These are phyloP conservation scores for Penicillium griseofulvum DNA, from an alignment of 2,329 filamentous ascomycete genomes.

Conservation along the genomic window DNA sequence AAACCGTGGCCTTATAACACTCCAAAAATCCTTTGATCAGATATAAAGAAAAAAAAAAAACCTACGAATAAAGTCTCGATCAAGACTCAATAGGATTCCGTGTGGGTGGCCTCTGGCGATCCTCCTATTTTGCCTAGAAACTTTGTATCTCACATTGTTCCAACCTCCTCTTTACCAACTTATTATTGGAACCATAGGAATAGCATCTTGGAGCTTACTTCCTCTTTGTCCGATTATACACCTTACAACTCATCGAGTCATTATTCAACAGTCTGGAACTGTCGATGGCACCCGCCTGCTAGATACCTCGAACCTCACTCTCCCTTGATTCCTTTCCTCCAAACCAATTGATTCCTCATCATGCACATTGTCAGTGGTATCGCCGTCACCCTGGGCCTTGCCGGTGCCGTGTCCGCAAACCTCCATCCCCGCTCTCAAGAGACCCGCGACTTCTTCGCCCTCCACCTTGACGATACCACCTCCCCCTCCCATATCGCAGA, in stretches of 20 bases:
- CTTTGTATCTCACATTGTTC: neutral
- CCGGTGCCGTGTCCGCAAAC: conserved; percentile 49
- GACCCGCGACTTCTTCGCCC: conserved; percentile 85
- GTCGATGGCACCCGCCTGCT: conserved; percentile 21
- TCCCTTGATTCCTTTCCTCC: conserved; percentile 1
- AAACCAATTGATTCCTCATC: conserved; percentile 1
- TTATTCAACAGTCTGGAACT: conserved; percentile 7
- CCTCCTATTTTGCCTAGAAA: conserved; percentile 14
- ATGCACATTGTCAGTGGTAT: conserved; percentile 26
- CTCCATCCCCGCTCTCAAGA: conserved; percentile 68
- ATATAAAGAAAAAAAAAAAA: neutral
- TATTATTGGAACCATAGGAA: neutral
- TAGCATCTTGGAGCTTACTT: neutral
- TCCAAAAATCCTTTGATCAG: neutral
- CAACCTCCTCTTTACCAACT: neutral
- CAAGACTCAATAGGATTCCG: conserved; percentile 6
- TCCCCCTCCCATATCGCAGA: conserved; percentile 67
- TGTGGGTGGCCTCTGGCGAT: conserved; percentile 9
- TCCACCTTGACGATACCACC: conserved; percentile 69
- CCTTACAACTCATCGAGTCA: neutral
- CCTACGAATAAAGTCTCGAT: neutral
- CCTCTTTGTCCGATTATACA: neutral
- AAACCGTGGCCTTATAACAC: conserved; percentile 1
- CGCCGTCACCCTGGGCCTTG: conserved; percentile 49
- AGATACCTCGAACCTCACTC: neutral